Evolutionary conservation across 2,329 filamentous ascomycete species (phyloP), one percentile per base, ranked within the genome.

Genomic region (Xylogone sp.): DNA sequence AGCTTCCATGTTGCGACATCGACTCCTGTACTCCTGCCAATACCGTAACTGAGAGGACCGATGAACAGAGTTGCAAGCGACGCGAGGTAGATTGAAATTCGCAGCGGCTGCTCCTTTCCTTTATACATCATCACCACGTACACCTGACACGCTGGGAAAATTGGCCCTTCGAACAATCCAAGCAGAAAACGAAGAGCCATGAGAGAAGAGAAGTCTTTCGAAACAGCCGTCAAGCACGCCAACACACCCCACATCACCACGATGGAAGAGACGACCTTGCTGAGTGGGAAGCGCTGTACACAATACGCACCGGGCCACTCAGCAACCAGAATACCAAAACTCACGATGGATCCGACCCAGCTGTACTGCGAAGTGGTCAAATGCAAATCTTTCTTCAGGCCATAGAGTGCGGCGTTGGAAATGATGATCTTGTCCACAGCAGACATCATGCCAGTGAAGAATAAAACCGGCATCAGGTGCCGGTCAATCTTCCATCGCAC

Each of bases 61-160:
- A 81, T 82, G 24, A 84, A 72, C 19, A 84, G 81, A 62, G 81
- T 79, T 1, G 77, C 81, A 46, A 75, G 76, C 6, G 81, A 81
- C 44, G 72, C 76, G 67, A 86, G 86, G 84, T 84, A 87, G 51
- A 86, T 76, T 2, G 75, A 77, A 2, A 78, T 78, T 2, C 84
- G 72, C 1, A 73, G 69, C 2, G 79, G 81, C 66, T 87, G 84
- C 62, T 88, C 84, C 48, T 74, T 74, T 63, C 83, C 84, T 1
- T 85, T 87, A 59, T 86, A 88, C 83, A 83, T 87, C 68, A 86
- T 81, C 3, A 73, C 78, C 1, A 82, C 86, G 57, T 87, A 73
- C 2, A 87, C 21, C 12, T 18, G 16, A 22, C 42, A 50, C 10
- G 42, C 20, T 18, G 29, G 21, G n/a, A 45, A 20, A 18, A 12